Evolutionary conservation across 441 rosid species (phyloP), one percentile per base, ranked within the genome.

Genomic region (Breynia disticha): DNA sequence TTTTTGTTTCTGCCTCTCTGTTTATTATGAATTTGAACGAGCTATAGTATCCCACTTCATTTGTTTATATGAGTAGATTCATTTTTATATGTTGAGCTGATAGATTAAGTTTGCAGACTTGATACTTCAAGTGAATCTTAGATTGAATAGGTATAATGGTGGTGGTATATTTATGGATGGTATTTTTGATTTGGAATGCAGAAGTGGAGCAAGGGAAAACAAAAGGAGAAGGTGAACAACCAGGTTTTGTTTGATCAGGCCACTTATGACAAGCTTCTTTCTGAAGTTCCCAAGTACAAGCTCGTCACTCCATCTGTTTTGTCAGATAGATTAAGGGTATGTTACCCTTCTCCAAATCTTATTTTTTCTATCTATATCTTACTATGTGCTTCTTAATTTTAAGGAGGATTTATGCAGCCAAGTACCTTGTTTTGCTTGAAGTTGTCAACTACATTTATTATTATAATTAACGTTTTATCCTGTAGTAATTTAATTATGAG

Each of bases 121-220:
- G 35, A 28, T 28, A 9, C 8, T 28, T 28, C 1, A 28, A 28
- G 5, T 28, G 7, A 28, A 41, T 41, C 7, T 20, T 19, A 42
- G 13, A 11, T 11, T 11, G 48, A 32, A 20, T 56, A 24, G 51
- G 2, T 7, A 17, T 16, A 16, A 20, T 48, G 16, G 1, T 12
- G 15, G 0, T 38, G 19, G 32, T 9, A 14, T 12, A 18, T 49
- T n/a, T 10, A 11, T 52, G 7, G 21, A 57, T 16, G 19, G 21
- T 12, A 5, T 16, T 20, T 46, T 32, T 1, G 43, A 28, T 38
- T 54, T 3, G 41, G 16, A 49, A 53, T 64, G 50, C 70, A 78
- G 84, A 81, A 81, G 67, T 81, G 84, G 88, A 79, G 82, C 78
- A 81, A 81, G 70, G 84, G 84, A 8, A 78, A 81, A 70, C 87